These are phyloP conservation scores for Piper betle DNA, from an alignment of 164 flowering plant species.

Conservation along the genomic window DNA sequence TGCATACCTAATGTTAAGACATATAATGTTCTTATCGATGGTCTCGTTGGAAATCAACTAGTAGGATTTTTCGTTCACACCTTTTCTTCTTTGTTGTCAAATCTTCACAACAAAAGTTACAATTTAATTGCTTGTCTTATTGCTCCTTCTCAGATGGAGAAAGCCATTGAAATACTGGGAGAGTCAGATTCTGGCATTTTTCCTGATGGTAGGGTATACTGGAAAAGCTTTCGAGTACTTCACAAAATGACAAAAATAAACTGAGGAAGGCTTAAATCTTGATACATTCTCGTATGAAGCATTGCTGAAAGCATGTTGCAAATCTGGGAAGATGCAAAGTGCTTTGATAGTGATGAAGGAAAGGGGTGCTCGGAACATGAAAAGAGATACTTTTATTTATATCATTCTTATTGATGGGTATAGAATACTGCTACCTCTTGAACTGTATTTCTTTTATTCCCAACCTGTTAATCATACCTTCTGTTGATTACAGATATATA, in stretches of 20 bases:
- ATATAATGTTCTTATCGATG: slow-evolving; percentile 74
- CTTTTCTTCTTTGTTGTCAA: background rate
- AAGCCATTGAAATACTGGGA: slow-evolving; percentile 63
- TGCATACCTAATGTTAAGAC: slow-evolving; percentile 92
- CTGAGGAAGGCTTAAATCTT: slow-evolving; percentile 71
- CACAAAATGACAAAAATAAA: slow-evolving; percentile 58
- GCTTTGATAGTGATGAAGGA: slow-evolving; percentile 92
- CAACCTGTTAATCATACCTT: background rate
- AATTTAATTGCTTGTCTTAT: background rate
- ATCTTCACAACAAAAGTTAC: no score
- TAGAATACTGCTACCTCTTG: background rate
- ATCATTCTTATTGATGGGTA: slow-evolving; percentile 98
- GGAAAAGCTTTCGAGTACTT: slow-evolving; percentile 91
- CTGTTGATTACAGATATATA: background rate
- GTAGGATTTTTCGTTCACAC: slow-evolving; percentile 13
- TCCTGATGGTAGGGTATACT: slow-evolving; percentile 82
- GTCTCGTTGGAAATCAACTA: slow-evolving; percentile 85
- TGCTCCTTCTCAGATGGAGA: slow-evolving; percentile 63
- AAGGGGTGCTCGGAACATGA: slow-evolving; percentile 69
- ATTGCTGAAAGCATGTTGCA: slow-evolving; percentile 95
- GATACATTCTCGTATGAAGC: slow-evolving; percentile 84
- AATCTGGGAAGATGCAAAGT: slow-evolving; percentile 97
- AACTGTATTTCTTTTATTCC: background rate
- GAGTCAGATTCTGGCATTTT: slow-evolving; percentile 59
- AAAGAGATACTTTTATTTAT: slow-evolving; percentile 73